Base-by-base conservation (phyloP, 805 yeast genomes). In the Tetrapisispora arboricola region DNA sequence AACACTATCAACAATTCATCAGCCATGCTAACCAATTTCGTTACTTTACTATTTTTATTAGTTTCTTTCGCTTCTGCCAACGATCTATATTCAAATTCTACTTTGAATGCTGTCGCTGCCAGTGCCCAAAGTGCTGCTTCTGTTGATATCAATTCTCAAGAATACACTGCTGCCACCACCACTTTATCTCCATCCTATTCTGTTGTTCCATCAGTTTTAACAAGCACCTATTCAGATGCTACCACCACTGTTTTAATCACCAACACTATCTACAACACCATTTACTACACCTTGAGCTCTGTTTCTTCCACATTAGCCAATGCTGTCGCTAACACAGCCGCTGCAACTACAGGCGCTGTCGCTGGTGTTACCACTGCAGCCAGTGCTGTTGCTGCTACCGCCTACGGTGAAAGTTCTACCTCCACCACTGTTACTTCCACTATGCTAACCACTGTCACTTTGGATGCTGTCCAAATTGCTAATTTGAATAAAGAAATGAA, bases 181-280 rank as follows among this genome's bases (percentile, higher is more conserved):
- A 49, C 57, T 31, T 39, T 48, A 29, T 39, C 50, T 10, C 55
- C 54, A 35, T 43, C 49, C 26, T 42, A 41, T 31, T 29, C 48
- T 13, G 49, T 51, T 10, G 28, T 28, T 19, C 47, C 55, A 25
- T 36, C 43, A 18, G 41, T 47, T 7, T 42, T 46, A 13, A 40
- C 43, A 13, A 38, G 39, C 18, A 41, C 52, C 11, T 48, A 49
- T 25, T 35, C 38, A 18, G 51, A 50, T 22, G 44, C 38, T 15
- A 46, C 50, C 10, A 49, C 52, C 28, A 53, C 52, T 17, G 42
- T 48, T 35, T 46, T 32, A 24, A 36, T 51, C 32, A 53, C 58
- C 7, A 43, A 50, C 29, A 49, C 52, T 19, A 38, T 49, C 24
- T 40, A 39, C 34, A 26, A 32, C 32, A 38, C 41, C 19, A 7